Percentiles rank a stretch among this genome's conserved stretches.
Conservation (phyloP, 2,329 filamentous ascomycete genomes). For the Rhytidhysteron rufulum region DNA sequence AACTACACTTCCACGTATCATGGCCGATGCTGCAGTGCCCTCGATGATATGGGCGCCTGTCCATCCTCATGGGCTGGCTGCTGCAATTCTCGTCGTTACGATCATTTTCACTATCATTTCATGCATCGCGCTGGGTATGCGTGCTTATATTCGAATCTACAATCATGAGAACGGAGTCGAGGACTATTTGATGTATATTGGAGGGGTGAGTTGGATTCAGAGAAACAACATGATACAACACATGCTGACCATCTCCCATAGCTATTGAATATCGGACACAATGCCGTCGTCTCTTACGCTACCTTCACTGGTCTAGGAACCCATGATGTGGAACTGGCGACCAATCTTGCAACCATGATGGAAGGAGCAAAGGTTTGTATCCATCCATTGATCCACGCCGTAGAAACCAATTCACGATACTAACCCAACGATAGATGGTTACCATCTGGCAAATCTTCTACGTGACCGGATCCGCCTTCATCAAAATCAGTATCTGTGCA, state of each 20-base stretch:
- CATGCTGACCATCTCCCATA: constrained; percentile 1
- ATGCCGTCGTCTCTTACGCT: background rate
- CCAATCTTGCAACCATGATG: too few species aligned
- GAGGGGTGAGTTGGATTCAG: constrained; percentile 1
- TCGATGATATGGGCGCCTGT: too few species aligned
- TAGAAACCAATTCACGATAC: too few species aligned
- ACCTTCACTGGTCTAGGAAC: background rate
- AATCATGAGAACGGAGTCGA: background rate
- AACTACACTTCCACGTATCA: too few species aligned
- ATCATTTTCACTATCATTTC: too few species aligned
- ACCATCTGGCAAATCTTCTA: constrained; percentile 40
- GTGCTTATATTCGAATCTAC: constrained; percentile 1
- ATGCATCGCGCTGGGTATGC: constrained; percentile 1
- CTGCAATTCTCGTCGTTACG: too few species aligned
- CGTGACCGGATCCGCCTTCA: constrained; percentile 36
- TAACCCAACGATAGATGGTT: background rate
- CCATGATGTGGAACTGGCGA: background rate
- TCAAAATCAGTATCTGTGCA: constrained; percentile 41
- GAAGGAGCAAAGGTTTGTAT: too few species aligned
- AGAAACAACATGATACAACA: background rate
- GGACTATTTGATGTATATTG: constrained; percentile 4
- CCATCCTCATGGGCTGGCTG: too few species aligned
- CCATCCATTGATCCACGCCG: too few species aligned
- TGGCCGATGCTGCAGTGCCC: too few species aligned
- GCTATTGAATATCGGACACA: constrained; percentile 1